Evolutionary conservation across 2,329 filamentous ascomycete genomes (phyloP), one percentile per base, ranked within the genome.

Genomic region (Botrytis elliptica): DNA sequence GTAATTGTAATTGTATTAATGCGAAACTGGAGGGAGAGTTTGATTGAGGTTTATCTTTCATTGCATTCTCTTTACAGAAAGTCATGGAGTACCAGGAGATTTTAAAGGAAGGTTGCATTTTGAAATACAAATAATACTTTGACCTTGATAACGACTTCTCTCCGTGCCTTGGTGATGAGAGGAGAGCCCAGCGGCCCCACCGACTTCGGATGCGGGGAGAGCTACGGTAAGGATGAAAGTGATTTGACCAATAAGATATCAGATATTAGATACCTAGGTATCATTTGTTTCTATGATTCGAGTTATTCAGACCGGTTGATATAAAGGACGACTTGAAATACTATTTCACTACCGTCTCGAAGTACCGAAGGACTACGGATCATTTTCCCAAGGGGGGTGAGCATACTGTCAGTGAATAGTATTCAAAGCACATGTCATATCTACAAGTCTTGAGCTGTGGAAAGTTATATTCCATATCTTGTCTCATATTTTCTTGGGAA

Each of bases 181-280:
- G 36, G 52, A 59, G 38, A 42, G 36, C n/a, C 33, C 49, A 44
- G 52, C 52, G 14, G 52, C 66, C 66, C 66, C 66, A 69, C 67
- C n/a, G 14, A 59, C 55, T n/a, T 44, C 38, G 67, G 36, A 70
- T 70, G 67, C 67, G 67, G 67, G 67, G 67, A 60, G 40, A 60
- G 67, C 52, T 70, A 55, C 25, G 55, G 52, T 44, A 44, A 25
- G 67, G 36, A 55, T 60, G 29, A 14, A 25, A 29, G 12, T 12
- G 6, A n/a, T 20, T 40, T 40, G 52, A 3, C 68, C 68, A 70
- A 70, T 70, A 6, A 38, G 1, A 63, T n/a, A 16, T 4, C 16
- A 40, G 40, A 8, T 14, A 63, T 70, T 70, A 38, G 42, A 63
- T 49, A 60, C 8, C 55, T 8, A 52, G 33, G 16, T 52, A n/a